phyloP scores from a whole-genome alignment of 441 rosid species.

The Melastoma candidum region DNA sequence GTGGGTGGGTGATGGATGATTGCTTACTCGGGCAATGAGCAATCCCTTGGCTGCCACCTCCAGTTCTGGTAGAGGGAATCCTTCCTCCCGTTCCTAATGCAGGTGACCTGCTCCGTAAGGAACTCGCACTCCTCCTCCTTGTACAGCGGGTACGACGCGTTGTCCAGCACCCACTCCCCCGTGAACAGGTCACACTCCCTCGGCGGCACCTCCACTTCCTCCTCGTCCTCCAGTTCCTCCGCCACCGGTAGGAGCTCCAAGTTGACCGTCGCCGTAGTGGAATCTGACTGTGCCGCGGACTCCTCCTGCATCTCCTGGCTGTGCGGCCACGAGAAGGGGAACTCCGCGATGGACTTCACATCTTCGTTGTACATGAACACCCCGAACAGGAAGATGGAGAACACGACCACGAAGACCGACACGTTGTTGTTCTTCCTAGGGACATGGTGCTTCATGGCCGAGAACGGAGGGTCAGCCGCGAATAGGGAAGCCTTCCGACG shows the following conservation, averaged over 20 bases:
- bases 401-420: slow-evolving; percentile 58
- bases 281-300: neutral
- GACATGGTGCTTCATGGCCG: slow-evolving; percentile 54
- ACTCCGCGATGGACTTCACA: slow-evolving; percentile 76
- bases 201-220: slow-evolving; percentile 52
- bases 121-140: slow-evolving; percentile 75
- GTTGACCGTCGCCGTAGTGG: slow-evolving; percentile 22
- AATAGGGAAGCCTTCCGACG: slow-evolving; percentile 48
- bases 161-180: slow-evolving; percentile 71
- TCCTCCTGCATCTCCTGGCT: slow-evolving; percentile 32
- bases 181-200: slow-evolving; percentile 71
- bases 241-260: slow-evolving; percentile 7
- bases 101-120: slow-evolving; percentile 73
- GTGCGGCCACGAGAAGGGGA: slow-evolving; percentile 58
- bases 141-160: slow-evolving; percentile 56
- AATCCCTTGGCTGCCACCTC: slow-evolving; percentile 88
- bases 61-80: slow-evolving; percentile 73
- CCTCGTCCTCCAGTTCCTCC: slow-evolving; percentile 22
- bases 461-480: slow-evolving; percentile 20
- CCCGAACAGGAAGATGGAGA: slow-evolving; percentile 65
- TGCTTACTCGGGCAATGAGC: slow-evolving; percentile 61
- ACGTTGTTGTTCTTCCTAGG: slow-evolving; percentile 50
- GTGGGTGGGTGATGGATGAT: no score
- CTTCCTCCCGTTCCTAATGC: slow-evolving; percentile 77
- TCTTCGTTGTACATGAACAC: slow-evolving; percentile 89